A percentile compares a stretch with the other conserved stretches of the same genome.
Conservation (phyloP, 345 rosid species). For the Laguncularia racemosa region DNA sequence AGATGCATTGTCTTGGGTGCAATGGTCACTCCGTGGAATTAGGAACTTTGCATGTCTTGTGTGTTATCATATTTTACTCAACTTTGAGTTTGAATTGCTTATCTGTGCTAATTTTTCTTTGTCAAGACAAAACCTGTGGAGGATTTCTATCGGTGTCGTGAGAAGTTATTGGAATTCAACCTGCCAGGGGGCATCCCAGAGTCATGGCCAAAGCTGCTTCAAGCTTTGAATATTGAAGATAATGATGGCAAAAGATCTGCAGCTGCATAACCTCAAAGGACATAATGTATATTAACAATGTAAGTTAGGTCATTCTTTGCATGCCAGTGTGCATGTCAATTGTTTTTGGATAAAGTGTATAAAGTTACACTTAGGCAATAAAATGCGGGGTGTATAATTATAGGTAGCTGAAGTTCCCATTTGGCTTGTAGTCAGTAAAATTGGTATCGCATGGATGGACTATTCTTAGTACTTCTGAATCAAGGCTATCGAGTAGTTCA, state of each 20-base stretch:
- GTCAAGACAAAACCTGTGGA: conserved; percentile 86
- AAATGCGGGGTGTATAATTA: too few species aligned
- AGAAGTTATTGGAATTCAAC: conserved; percentile 75
- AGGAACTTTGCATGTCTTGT: background rate
- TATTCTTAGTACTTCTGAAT: too few species aligned
- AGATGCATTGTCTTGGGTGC: too few species aligned
- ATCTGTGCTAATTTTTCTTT: conserved; percentile 5
- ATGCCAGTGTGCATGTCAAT: conserved; percentile 26
- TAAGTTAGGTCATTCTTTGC: conserved; percentile 57
- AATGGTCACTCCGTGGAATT: background rate
- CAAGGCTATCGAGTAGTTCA: too few species aligned
- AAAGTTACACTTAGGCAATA: too few species aligned
- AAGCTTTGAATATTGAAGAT: conserved; percentile 71
- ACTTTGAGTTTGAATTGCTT: background rate
- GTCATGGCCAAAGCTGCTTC: conserved; percentile 93
- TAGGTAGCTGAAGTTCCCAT: too few species aligned
- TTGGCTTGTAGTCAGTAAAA: too few species aligned
- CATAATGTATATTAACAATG: conserved; percentile 14
- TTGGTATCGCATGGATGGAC: too few species aligned
- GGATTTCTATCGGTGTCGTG: conserved; percentile 70
- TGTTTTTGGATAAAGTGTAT: background rate
- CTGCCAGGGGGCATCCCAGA: conserved; percentile 98
- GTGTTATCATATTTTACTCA: background rate
- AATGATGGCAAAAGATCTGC: conserved; percentile 44
- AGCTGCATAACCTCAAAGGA: conserved; percentile 35